phyloP scores from a whole-genome alignment of 176 grass and related monocot species.

The Rhynchospora breviuscula region DNA sequence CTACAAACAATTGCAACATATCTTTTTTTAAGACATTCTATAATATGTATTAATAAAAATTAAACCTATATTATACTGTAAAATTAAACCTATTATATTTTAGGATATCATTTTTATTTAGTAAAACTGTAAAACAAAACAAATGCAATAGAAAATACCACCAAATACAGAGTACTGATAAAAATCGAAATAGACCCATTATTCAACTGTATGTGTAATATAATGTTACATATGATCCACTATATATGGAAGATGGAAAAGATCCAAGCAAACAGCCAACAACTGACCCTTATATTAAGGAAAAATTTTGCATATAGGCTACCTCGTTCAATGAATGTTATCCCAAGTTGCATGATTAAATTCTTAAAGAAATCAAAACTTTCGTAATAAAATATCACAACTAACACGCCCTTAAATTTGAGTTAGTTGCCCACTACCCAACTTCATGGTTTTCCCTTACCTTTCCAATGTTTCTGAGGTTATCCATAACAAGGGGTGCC shows the following conservation, averaged over 20 bases:
- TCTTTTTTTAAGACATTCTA: no score
- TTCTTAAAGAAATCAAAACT: background rate
- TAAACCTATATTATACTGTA: no score
- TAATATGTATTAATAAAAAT: no score
- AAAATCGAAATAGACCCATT: background rate
- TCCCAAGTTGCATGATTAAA: constrained; percentile 21
- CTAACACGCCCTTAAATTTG: background rate
- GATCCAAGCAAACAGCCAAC: constrained; percentile 14
- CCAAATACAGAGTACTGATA: background rate
- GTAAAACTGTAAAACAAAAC: background rate
- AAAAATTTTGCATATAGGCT: background rate
- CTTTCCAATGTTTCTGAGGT: constrained; percentile 12
- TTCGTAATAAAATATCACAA: constrained; percentile 4
- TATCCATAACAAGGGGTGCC: constrained; percentile 10
- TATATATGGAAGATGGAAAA: background rate
- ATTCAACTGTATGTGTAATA: background rate
- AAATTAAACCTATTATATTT: no score
- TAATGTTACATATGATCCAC: background rate
- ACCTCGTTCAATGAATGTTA: constrained; percentile 11
- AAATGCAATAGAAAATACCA: background rate
- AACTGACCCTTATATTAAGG: background rate
- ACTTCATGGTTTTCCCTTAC: background rate
- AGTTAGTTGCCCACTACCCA: background rate
- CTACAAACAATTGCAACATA: no score
- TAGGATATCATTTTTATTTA: background rate